A percentile compares a stretch with the other conserved stretches of the same genome.
Conservation (phyloP, 768 basidiomycete genomes). For the Termitomyces sp. region DNA sequence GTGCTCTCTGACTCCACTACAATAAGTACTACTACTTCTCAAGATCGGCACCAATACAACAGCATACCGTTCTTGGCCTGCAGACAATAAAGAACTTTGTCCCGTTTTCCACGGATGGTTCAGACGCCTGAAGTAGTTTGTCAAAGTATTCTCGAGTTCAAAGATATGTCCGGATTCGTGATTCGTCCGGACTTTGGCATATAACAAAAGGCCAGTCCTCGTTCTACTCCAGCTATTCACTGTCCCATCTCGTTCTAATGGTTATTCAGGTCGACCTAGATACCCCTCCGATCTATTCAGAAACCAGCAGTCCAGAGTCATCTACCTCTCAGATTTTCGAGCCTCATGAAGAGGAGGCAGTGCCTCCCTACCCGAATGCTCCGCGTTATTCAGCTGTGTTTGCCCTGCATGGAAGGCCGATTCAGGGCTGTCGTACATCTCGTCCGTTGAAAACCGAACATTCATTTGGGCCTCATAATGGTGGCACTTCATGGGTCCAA, state of each 20-base stretch:
- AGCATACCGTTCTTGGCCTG: neutral
- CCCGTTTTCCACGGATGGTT: neutral
- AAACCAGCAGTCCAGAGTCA: constrained; percentile 1
- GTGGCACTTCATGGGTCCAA: constrained; percentile 23
- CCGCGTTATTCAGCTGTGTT: constrained; percentile 15
- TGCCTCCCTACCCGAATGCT: constrained; percentile 3
- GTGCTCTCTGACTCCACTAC: neutral
- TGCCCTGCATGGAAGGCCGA: constrained; percentile 14
- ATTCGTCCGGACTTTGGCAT: neutral
- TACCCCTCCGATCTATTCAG: constrained; percentile 4
- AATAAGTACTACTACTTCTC: neutral
- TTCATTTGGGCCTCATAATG: constrained; percentile 1
- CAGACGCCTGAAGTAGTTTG: neutral
- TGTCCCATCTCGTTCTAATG: neutral
- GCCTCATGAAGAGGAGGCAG: neutral
- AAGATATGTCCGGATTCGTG: neutral
- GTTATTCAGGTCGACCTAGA: neutral
- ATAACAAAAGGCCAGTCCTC: constrained; percentile 3
- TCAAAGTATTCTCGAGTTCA: neutral
- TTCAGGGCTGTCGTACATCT: constrained; percentile 6
- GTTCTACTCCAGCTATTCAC: neutral
- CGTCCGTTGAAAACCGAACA: constrained; percentile 13
- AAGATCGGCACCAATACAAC: neutral
- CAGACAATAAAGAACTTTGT: neutral
- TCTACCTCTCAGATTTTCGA: neutral